Evolutionary conservation across 1,284 basidiomycete genomes (phyloP).

Genomic region (Heterobasidion annosum): DNA sequence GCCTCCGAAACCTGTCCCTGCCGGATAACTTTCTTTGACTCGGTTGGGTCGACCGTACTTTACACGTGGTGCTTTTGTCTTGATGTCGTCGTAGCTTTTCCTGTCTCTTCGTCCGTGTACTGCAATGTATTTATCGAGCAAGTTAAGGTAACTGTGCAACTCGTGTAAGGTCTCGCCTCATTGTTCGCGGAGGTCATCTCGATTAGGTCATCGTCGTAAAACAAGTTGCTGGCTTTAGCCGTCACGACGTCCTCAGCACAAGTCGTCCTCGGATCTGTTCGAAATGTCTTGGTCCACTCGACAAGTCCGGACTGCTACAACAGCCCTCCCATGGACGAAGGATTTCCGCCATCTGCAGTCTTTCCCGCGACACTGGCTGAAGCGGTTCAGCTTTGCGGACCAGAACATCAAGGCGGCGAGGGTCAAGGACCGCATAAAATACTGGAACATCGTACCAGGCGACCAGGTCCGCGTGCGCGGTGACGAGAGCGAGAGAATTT

Average conservation of each 20-base stretch:
- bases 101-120: not conserved
- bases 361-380: slow-evolving; percentile 35
- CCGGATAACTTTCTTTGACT: slow-evolving; percentile 9
- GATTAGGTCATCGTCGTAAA: not conserved
- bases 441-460: slow-evolving; percentile 82
- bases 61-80: not conserved
- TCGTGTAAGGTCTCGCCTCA: not conserved
- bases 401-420: slow-evolving; percentile 40
- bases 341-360: slow-evolving; percentile 57
- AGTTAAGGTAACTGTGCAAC: not conserved
- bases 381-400: slow-evolving; percentile 22
- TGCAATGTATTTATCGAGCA: not conserved
- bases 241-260: not conserved
- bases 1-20: slow-evolving; percentile 9
- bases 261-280: not conserved
- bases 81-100: too few relatives aligned
- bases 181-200: not conserved
- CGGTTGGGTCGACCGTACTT: slow-evolving; percentile 6
- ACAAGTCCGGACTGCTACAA: slow-evolving; percentile 37
- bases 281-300: slow-evolving; percentile 16
- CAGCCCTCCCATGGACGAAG: slow-evolving; percentile 45
- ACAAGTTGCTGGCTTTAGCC: too few relatives aligned
- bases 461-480: slow-evolving; percentile 66
- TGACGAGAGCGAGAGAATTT: slow-evolving; percentile 46
- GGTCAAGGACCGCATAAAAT: slow-evolving; percentile 65